Evolutionary conservation across 805 yeast genomes (phyloP).

Genomic region (Huiozyma naganishii): DNA sequence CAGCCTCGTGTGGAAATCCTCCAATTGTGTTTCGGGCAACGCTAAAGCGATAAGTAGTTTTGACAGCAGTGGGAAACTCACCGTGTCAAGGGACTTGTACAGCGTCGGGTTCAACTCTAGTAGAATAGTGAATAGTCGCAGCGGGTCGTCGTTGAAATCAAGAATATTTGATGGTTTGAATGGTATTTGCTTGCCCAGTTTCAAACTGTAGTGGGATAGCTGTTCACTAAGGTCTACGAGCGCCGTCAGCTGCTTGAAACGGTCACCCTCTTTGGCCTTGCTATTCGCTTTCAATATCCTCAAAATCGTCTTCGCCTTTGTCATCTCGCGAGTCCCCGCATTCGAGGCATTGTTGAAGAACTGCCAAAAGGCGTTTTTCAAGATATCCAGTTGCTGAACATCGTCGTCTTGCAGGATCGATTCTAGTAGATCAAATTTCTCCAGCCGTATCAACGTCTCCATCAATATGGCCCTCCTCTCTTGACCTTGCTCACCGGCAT

Average conservation of each 20-base stretch:
- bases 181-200: slow-evolving; percentile 26
- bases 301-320: slow-evolving; percentile 26
- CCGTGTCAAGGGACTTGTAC: slow-evolving; percentile 34
- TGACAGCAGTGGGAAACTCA: slow-evolving; percentile 31
- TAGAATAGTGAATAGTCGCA: slow-evolving; percentile 31
- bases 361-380: slow-evolving; percentile 31
- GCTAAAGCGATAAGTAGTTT: slow-evolving; percentile 34
- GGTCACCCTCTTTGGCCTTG: slow-evolving; percentile 6
- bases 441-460: slow-evolving; percentile 22
- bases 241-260: slow-evolving; percentile 6
- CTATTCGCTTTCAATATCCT: slow-evolving; percentile 8
- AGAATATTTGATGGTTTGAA: slow-evolving; percentile 32
- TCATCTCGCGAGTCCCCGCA: slow-evolving; percentile 30
- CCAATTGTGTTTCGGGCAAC: slow-evolving; percentile 2
- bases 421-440: slow-evolving; percentile 20
- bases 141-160: slow-evolving; percentile 23
- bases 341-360: slow-evolving; percentile 35
- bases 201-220: slow-evolving; percentile 17
- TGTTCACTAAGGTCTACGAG: slow-evolving; percentile 23
- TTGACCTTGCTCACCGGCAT: no score
- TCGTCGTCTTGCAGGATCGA: no score
- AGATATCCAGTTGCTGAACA: not conserved
- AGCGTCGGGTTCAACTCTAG: slow-evolving; percentile 46
- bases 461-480: slow-evolving; percentile 7
- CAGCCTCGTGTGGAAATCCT: slow-evolving; percentile 15